phyloP scores from a whole-genome alignment of 805 yeast species.

The Candida endomychidarum region DNA sequence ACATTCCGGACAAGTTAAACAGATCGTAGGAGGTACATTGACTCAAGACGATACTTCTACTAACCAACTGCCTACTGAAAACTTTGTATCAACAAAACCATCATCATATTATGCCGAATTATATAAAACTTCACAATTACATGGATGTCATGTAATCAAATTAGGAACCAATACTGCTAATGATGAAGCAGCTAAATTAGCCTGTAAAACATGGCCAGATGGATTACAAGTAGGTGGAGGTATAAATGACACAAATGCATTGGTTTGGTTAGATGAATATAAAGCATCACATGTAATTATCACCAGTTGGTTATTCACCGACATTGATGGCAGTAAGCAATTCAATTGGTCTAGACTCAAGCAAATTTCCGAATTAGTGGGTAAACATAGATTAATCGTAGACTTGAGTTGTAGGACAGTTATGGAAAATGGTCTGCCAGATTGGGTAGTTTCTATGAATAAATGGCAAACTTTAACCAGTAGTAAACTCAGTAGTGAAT shows the following conservation, averaged over 20 bases:
- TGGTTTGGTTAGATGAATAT: conserved; percentile 63
- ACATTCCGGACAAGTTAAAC: conserved; percentile 93
- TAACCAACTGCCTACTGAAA: conserved; percentile 37
- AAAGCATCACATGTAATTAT: conserved; percentile 89
- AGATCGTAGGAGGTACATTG: conserved; percentile 93
- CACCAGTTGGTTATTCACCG: conserved; percentile 87
- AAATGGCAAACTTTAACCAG: conserved; percentile 93
- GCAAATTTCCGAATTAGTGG: conserved; percentile 53
- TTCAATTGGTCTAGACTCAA: conserved; percentile 52
- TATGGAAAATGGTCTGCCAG: conserved; percentile 19
- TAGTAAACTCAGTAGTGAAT: conserved; percentile 51
- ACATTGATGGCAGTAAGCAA: conserved; percentile 37
- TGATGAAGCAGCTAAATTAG: conserved; percentile 78
- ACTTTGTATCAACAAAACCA: conserved; percentile 75
- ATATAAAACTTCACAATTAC: conserved; percentile 56
- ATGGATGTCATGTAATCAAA: conserved; percentile 91
- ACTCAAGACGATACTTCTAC: conserved; percentile 47
- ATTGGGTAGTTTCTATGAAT: conserved; percentile 97
- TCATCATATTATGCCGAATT: conserved; percentile 73
- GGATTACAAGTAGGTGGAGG: conserved; percentile 92
- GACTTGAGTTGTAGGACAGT: conserved; percentile 79
- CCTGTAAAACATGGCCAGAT: conserved; percentile 71
- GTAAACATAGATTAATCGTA: conserved; percentile 68
- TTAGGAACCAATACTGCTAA: conserved; percentile 75
- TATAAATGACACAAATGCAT: conserved; percentile 70